Base-by-base conservation (phyloP, 129 eudicot species). In the Pulicaria dysenterica region DNA sequence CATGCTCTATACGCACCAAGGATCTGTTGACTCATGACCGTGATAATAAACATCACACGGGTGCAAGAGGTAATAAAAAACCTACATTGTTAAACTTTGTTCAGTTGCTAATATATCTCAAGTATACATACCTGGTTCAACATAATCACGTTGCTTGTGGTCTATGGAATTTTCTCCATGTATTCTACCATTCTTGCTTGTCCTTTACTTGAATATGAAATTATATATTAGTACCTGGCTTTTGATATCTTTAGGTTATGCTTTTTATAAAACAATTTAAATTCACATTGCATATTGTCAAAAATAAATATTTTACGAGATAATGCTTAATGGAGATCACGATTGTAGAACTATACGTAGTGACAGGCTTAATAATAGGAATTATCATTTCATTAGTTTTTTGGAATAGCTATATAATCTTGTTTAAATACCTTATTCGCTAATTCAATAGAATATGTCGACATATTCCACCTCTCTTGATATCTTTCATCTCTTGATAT, bases 1-100 rank as follows among this genome's bases (percentile, higher is more conserved):
- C 89, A 49, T 76, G 84, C 72, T 90, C 96, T 41, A 61, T 56
- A 17, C 77, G 70, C 79, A 70, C 82, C 14, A 82, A 80, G 79
- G 79, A 72, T 46, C 49, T 64, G 67, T 45, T 47, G 43, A 53
- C 69, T 65, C 64, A 17, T 49, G 80, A 65, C 12, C 67, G 24
- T 46, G 86, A 77, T 76, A 75, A 61, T 50, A 81, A 77, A 62
- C 43, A 79, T 73, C 83, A 71, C 73, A 37, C 31, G 8, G 63
- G 31, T 37, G 59, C 59, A 73, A 78, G 73, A 11, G 85, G 96
- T 87, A 80, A 80, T 83, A 50, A 24, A 24, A 24, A 24, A 24
- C 31, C 31, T 24, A 24, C 31, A 67, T 67, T 42, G 49, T 41
- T 39, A 40, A 69, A 49, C 24, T 7, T 43, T 74, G 56, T 55